Evolutionary conservation across 2,329 filamentous ascomycete genomes (phyloP).

Genomic region (Coleophoma crateriformis): DNA sequence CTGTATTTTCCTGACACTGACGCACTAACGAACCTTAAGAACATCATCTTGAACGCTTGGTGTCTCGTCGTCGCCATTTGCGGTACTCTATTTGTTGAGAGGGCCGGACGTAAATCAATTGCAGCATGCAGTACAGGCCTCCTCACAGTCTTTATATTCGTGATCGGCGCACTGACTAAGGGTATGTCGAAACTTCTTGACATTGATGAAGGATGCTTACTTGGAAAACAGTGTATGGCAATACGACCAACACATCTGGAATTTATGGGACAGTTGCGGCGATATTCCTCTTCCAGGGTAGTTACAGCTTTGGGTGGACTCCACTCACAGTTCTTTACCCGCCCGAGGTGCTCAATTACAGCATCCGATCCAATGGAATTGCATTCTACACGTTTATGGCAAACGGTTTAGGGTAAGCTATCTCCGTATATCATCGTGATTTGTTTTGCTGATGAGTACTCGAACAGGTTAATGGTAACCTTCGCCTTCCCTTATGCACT

Average conservation of each 20-base stretch:
- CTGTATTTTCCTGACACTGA: neutral
- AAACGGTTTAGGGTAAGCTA: slow-evolving; percentile 22
- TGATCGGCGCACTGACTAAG: slow-evolving; percentile 49
- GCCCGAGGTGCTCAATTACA: slow-evolving; percentile 39
- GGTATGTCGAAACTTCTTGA: slow-evolving; percentile 25
- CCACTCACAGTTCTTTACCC: slow-evolving; percentile 42
- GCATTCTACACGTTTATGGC: neutral
- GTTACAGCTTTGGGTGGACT: slow-evolving; percentile 44
- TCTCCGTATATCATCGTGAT: slow-evolving; percentile 21
- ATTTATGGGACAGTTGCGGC: slow-evolving; percentile 29
- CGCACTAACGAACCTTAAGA: slow-evolving; percentile 23
- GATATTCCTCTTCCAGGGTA: slow-evolving; percentile 47
- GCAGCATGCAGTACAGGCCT: slow-evolving; percentile 32
- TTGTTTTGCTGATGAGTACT: neutral
- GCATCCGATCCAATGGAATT: slow-evolving; percentile 40
- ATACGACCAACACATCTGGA: neutral
- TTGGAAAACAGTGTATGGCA: slow-evolving; percentile 5
- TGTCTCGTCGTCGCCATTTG: slow-evolving; percentile 35
- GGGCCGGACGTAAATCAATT: slow-evolving; percentile 37
- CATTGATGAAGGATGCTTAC: neutral
- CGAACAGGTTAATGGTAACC: slow-evolving; percentile 27
- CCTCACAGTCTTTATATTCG: slow-evolving; percentile 39
- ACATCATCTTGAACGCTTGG: slow-evolving; percentile 46
- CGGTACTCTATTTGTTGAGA: slow-evolving; percentile 36
- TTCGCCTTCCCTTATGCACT: slow-evolving; percentile 37